phyloP scores from a whole-genome alignment of 1,139 yeast genomes.

The Geotrichum restrictum region DNA sequence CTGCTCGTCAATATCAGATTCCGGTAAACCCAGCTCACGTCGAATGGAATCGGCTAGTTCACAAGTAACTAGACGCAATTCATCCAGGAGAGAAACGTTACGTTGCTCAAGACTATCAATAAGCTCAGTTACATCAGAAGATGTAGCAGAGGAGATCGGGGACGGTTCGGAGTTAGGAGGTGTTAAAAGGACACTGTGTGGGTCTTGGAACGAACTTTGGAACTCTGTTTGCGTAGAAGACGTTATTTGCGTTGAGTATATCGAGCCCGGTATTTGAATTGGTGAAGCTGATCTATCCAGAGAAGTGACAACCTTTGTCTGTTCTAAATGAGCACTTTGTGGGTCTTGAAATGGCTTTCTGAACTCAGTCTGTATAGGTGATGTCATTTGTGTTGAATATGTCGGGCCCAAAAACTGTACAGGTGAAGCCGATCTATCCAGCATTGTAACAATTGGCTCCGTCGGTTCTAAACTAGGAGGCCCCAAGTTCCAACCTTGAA shows the following conservation, averaged over 20 bases:
- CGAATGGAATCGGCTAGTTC: constrained; percentile 41
- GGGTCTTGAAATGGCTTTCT: neutral
- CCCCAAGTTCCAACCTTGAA: too few relatives aligned
- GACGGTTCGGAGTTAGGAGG: neutral
- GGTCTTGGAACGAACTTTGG: neutral
- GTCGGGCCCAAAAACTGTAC: neutral
- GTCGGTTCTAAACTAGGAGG: too few relatives aligned
- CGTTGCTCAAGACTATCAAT: constrained; percentile 8
- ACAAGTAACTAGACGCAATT: constrained; percentile 37
- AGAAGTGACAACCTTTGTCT: too few relatives aligned
- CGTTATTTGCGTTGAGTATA: neutral
- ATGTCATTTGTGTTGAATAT: neutral
- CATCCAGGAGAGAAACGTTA: constrained; percentile 31
- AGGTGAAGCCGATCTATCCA: constrained; percentile 4
- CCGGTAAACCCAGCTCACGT: constrained; percentile 35
- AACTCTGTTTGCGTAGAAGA: neutral
- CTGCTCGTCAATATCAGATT: neutral
- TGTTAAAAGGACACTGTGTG: neutral
- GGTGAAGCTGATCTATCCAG: constrained; percentile 4
- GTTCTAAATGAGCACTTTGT: neutral
- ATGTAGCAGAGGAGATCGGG: neutral
- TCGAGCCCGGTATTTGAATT: constrained; percentile 1
- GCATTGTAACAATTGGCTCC: too few relatives aligned
- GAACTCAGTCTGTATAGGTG: neutral
- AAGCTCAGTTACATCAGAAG: constrained; percentile 5